Base-by-base conservation (phyloP, 129 eudicot species). In the Helichrysum umbraculigerum region DNA sequence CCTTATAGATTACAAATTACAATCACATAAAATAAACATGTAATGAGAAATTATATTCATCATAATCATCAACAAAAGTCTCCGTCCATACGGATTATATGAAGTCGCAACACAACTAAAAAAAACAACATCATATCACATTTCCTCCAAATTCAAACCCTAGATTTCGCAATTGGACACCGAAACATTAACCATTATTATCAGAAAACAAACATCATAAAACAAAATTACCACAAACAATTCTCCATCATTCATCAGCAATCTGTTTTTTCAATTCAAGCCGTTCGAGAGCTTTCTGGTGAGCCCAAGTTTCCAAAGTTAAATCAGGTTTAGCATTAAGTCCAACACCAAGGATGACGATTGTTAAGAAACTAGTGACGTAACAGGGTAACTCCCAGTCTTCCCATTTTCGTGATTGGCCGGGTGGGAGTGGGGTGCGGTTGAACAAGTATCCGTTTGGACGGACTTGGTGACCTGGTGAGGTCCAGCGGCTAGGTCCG, bases 251-350 rank as follows among this genome's bases (percentile, higher is more conserved):
- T 47, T 47, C 34, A 10, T 28, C 66, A 64, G 39, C 69, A 33
- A 64, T 64, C 69, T 64, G 22, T 6, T 57, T 57, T 11, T 64
- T 32, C 20, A 34, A 17, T 30, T 32, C 21, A 15, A 64, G 39
- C 20, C 69, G 33, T 6, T 64, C 69, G 17, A 64, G 39, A 5
- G 69, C 69, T 32, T 64, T 64, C 21, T 64, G 69, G 21, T 64
- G 69, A 25, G 69, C 69, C 69, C 69, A 64, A 64, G 69, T 64
- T 30, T 64, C 69, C n/a, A 64, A 33, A 64, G 69, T 64, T 34
- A 64, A 32, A 64, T 64, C 69, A 64, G 69, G 69, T 28, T 64
- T 64, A 2, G 69, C 69, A 64, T 64, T 64, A 6, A 64, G 69
- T 5, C 69, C 69, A 64, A 64, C 69, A 64, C 69, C 69, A 0